These are phyloP conservation scores for Larix kaempferi DNA, from an alignment of 75 land plant genomes.

Conservation along the genomic window DNA sequence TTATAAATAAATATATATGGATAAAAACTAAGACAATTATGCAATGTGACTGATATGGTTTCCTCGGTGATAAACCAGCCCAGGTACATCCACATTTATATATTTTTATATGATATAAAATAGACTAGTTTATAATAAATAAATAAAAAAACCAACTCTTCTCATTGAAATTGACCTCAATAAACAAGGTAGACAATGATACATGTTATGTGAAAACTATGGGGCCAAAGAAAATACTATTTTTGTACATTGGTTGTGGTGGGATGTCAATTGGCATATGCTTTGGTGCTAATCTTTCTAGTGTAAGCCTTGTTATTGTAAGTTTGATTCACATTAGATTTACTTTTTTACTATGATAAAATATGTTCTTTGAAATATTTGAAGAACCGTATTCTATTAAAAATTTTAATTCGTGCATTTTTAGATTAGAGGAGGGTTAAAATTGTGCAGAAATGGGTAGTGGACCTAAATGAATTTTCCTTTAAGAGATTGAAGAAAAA, in stretches of 20 bases:
- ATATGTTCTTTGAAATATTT: background rate
- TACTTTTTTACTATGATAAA: background rate
- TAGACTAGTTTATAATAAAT: too few relatives aligned
- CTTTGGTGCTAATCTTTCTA: slow-evolving; percentile 64
- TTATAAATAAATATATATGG: too few relatives aligned
- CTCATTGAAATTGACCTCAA: too few relatives aligned
- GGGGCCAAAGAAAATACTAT: slow-evolving; percentile 46
- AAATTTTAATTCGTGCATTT: background rate
- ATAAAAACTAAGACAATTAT: too few relatives aligned
- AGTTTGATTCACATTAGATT: background rate
- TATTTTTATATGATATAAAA: too few relatives aligned
- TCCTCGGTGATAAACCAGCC: too few relatives aligned
- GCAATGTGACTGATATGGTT: too few relatives aligned
- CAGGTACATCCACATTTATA: too few relatives aligned
- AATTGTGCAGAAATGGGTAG: slow-evolving; percentile 77
- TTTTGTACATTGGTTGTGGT: slow-evolving; percentile 97
- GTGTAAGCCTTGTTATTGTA: slow-evolving; percentile 71
- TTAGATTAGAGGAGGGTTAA: background rate
- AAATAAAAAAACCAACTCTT: too few relatives aligned
- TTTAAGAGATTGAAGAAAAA: slow-evolving; percentile 73
- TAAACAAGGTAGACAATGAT: slow-evolving; percentile 10
- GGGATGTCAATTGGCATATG: slow-evolving; percentile 96
- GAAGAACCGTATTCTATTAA: background rate
- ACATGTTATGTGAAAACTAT: background rate
- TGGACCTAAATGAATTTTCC: slow-evolving; percentile 70